Base-by-base conservation (phyloP, 73 alveolate species). In the Paramecium pentaurelia region DNA sequence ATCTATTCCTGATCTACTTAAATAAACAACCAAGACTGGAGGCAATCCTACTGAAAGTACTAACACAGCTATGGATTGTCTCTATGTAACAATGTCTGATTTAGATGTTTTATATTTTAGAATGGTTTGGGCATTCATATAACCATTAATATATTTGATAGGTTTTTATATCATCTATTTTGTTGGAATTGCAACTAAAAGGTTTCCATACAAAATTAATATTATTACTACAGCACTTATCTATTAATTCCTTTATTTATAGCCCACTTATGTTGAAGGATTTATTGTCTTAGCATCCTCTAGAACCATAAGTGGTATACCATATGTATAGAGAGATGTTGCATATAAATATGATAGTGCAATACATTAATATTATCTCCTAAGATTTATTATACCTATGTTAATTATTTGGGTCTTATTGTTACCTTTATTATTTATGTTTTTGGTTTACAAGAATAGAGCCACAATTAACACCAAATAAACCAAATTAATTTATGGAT, bases 11-110 rank as follows among this genome's bases (percentile, higher is more conserved):
- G 32, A 30, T 37, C 16, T 83, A 10, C 1, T 88, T 8, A 71
- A 47, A n/a, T 77, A 88, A 45, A 44, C 83, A 5, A 37, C 94
- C 4, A 34, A 77, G 8, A 45, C 60, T 40, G 75, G 59, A 14
- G 94, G 91, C 42, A 80, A 88, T 71, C 94, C 94, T 11, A 80
- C 75, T 25, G 45, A 88, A 44, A 59, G 83, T 42, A 88, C 71
- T 42, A 30, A 86, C 1, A 28, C 71, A 4, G 49, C 91, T n/a
- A 64, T 88, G 94, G 94, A 88, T 80, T 88, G 94, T 44, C 20
- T 88, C 22, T 88, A 44, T 71, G 32, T 38, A 12, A 71, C 71
- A 20, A 22, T 47, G 49, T 30, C 77, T 14, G 60, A 34, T 37
- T 58, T 88, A 22, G 60, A 77, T 44, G 77, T 88, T 2, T 59